These are phyloP conservation scores for Solanum piurae DNA, from an alignment of 257 asterid species.

Conservation along the genomic window DNA sequence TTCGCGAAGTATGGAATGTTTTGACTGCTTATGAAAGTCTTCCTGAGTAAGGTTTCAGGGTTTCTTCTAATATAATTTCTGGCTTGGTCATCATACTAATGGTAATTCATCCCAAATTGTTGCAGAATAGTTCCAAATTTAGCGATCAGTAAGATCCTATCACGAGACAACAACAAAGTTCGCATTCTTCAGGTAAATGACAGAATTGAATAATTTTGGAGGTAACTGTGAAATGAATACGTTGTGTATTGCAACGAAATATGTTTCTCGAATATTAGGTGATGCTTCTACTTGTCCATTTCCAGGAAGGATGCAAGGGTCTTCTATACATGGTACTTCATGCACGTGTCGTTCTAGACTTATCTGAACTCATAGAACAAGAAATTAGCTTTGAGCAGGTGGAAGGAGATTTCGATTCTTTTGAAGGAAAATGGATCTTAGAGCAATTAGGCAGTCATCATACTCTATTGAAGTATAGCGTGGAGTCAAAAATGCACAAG, in stretches of 20 bases:
- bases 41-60: slow-evolving; percentile 56
- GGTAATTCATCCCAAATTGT: neutral
- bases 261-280: neutral
- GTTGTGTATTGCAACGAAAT: neutral
- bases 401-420: slow-evolving; percentile 87
- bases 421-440: slow-evolving; percentile 81
- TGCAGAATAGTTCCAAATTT: slow-evolving; percentile 96
- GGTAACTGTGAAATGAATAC: neutral
- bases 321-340: slow-evolving; percentile 91
- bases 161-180: slow-evolving; percentile 83
- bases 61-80: neutral
- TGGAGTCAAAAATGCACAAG: slow-evolving; percentile 89
- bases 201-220: neutral
- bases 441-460: slow-evolving; percentile 93
- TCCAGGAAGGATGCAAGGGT: slow-evolving; percentile 98
- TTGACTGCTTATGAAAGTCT: slow-evolving; percentile 86
- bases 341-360: slow-evolving; percentile 86
- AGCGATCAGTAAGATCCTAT: slow-evolving; percentile 88
- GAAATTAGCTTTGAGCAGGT: slow-evolving; percentile 89
- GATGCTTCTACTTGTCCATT: slow-evolving; percentile 4
- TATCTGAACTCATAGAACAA: slow-evolving; percentile 65
- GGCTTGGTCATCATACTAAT: neutral
- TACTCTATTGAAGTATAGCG: slow-evolving; percentile 69
- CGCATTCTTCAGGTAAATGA: slow-evolving; percentile 80
- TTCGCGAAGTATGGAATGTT: slow-evolving; percentile 79